These are phyloP conservation scores for Salix brachista DNA, from an alignment of 345 rosid species.

Conservation along the genomic window DNA sequence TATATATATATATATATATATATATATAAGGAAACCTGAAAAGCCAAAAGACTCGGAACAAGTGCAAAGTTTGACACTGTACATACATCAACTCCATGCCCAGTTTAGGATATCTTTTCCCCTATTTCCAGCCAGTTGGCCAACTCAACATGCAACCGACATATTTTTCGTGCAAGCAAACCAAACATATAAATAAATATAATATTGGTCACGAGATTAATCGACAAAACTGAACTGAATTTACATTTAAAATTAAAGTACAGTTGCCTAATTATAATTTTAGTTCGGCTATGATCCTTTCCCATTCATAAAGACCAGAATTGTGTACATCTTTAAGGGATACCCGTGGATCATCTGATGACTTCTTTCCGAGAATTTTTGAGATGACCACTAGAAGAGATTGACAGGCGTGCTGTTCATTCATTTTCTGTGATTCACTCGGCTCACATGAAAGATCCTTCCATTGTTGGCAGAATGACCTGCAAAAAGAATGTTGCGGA, in stretches of 20 bases:
- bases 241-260: neutral
- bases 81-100: too few species aligned
- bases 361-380: conserved; percentile 38
- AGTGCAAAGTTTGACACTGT: too few species aligned
- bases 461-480: conserved; percentile 77
- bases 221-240: neutral
- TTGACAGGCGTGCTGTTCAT: conserved; percentile 62
- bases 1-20: too few species aligned
- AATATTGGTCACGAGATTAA: neutral
- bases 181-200: neutral
- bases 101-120: too few species aligned
- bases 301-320: conserved; percentile 53
- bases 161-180: too few species aligned
- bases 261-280: neutral
- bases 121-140: too few species aligned
- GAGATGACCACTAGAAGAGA: conserved; percentile 42
- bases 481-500: conserved; percentile 19
- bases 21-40: too few species aligned
- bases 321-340: conserved; percentile 33
- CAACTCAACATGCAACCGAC: too few species aligned
- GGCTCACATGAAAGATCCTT: conserved; percentile 42
- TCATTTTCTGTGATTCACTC: conserved; percentile 42
- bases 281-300: conserved; percentile 31
- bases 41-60: too few species aligned
- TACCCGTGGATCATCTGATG: conserved; percentile 21